These are phyloP conservation scores for Abrus pulchellus DNA, from an alignment of 306 rosid genomes.

Conservation along the genomic window DNA sequence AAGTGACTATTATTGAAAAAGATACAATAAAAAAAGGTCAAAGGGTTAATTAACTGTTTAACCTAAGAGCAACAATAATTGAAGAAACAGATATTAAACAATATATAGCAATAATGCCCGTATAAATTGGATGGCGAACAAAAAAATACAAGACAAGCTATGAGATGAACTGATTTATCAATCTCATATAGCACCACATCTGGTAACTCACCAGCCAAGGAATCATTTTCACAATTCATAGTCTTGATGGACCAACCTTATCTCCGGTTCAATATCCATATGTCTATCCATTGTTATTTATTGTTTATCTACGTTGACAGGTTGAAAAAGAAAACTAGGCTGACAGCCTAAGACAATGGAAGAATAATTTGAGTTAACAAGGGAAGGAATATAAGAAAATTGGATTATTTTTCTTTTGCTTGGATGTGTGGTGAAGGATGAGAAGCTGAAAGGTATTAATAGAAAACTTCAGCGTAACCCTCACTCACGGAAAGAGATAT, in stretches of 20 bases:
- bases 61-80: not conserved
- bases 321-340: too few relatives aligned
- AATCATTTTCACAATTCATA: not conserved
- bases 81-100: not conserved
- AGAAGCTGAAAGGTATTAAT: not conserved
- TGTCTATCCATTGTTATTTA: not conserved
- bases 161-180: not conserved
- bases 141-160: conserved; percentile 10
- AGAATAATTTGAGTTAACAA: not conserved
- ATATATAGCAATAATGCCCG: not conserved
- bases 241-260: conserved; percentile 12
- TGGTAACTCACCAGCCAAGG: not conserved
- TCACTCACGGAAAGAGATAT: not conserved
- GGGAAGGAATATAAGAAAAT: not conserved
- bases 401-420: not conserved
- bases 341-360: not conserved
- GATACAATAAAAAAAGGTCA: too few relatives aligned
- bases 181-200: not conserved
- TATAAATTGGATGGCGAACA: not conserved
- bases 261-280: not conserved
- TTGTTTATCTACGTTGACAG: not conserved
- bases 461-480: not conserved
- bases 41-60: not conserved
- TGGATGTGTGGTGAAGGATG: not conserved
- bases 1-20: too few relatives aligned